These are phyloP conservation scores for Kodamaea sagamina DNA, from an alignment of 805 yeast species.

Conservation along the genomic window DNA sequence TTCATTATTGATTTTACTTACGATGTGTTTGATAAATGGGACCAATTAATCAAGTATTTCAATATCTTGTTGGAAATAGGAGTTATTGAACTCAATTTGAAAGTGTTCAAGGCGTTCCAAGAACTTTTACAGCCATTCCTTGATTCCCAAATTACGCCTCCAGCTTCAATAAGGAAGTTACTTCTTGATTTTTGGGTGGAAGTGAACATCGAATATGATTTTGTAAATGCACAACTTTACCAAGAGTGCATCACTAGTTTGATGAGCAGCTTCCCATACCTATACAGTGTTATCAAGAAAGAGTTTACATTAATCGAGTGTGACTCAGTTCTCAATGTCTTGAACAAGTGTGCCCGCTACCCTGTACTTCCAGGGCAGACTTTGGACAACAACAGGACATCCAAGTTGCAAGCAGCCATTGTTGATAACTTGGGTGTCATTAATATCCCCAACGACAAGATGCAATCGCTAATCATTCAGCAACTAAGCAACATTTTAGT, in stretches of 20 bases:
- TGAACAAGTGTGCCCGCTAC: conserved; percentile 68
- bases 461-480: conserved; percentile 49
- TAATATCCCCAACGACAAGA: conserved; percentile 28
- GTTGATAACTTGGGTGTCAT: conserved; percentile 47
- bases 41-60: conserved; percentile 52
- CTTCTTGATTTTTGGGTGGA: conserved; percentile 54
- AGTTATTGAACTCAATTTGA: conserved; percentile 54
- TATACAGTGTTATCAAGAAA: conserved; percentile 41
- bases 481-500: conserved; percentile 56
- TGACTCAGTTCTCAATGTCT: conserved; percentile 54
- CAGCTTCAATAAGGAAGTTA: conserved; percentile 31
- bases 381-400: conserved; percentile 51
- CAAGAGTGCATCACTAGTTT: conserved; percentile 63
- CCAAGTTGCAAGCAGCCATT: conserved; percentile 65
- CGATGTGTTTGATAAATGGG: conserved; percentile 50
- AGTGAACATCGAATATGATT: conserved; percentile 42
- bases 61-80: conserved; percentile 37
- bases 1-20: conserved; percentile 44
- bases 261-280: conserved; percentile 52
- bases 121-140: conserved; percentile 45
- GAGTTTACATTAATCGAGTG: conserved; percentile 38
- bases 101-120: conserved; percentile 56
- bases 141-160: conserved; percentile 5
- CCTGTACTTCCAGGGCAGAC: conserved; percentile 66
- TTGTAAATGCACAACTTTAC: conserved; percentile 44